Evolutionary conservation across 2,329 filamentous ascomycete genomes (phyloP), one percentile per base, ranked within the genome.

Genomic region (Neopestalotiopsis sp.): DNA sequence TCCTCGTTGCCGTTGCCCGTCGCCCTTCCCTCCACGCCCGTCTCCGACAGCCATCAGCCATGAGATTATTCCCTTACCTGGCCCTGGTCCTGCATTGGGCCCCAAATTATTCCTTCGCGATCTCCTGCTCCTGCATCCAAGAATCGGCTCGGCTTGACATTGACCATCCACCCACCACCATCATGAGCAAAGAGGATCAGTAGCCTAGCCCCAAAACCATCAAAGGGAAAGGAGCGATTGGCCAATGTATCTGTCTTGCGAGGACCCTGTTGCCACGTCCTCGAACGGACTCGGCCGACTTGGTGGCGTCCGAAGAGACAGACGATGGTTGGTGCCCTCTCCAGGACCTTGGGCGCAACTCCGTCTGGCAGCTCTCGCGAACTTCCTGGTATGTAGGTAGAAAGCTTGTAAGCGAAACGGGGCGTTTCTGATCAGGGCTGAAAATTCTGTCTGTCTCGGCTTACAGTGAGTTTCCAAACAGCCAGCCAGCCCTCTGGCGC

Each of bases 81-180:
- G 10, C 34, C 5, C 34, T 38, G 34, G 34, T 38, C 34, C 34
- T 38, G 34, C 34, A 38, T 38, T 38, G 45, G 45, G 45, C 45
- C 17, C 45, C n/a, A 53, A 53, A 53, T 53, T 53, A 17, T 53
- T 53, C 45, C 45, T 53, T 53, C 45, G 45, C 45, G 45, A 53
- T 53, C 45, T 53, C 45, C 45, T 53, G 45, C 45, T 53, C 45
- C 45, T 53, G 45, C 45, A 53, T 53, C 45, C 14, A 53, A 53
- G 17, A 53, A 53, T 53, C 45, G 45, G 45, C 45, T 53, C 45
- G 45, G 45, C 14, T 53, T 20, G 14, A 24, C 45, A 53, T 7
- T 53, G 45, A 9, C 45, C 45, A 53, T 53, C 45, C n/a, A 53
- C 45, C 45, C n/a, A 14, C 45, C 45, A 53, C 45, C 45, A 24